phyloP scores from a whole-genome alignment of 257 asterid genomes.

The Solanum corneliomulleri region DNA sequence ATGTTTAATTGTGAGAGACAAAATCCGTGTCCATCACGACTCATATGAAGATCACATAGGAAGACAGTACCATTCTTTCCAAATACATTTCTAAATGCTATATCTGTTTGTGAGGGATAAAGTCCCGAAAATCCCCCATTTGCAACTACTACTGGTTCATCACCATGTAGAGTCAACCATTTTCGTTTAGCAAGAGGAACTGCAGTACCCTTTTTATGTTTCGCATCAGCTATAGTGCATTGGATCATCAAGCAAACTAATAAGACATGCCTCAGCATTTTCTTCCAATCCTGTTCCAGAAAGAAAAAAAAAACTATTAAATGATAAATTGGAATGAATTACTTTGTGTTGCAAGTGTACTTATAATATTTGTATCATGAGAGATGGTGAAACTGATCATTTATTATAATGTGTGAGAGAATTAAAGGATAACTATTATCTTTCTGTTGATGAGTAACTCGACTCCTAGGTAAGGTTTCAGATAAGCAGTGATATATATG shows the following conservation, averaged over 20 bases:
- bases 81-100: conserved; percentile 19
- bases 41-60: conserved; percentile 67
- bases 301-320: not conserved
- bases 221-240: conserved; percentile 27
- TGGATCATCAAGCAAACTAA: conserved; percentile 41
- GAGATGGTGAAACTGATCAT: not conserved
- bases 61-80: conserved; percentile 44
- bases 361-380: not conserved
- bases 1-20: conserved; percentile 43
- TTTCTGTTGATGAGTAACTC: not conserved
- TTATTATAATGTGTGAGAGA: not conserved
- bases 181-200: conserved; percentile 18
- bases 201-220: not conserved
- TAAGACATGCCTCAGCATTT: conserved; percentile 44
- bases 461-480: not conserved
- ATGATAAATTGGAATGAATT: not conserved
- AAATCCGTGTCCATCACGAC: conserved; percentile 51
- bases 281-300: conserved; percentile 34
- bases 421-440: not conserved
- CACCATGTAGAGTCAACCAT: conserved; percentile 71
- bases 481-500: not conserved
- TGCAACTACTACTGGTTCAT: conserved; percentile 20
- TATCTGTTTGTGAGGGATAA: conserved; percentile 45
- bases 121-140: conserved; percentile 68
- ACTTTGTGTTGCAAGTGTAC: not conserved